Percentiles rank a stretch among this genome's conserved stretches.
These are phyloP conservation scores for Fusarium lateritium DNA, from an alignment of 2,329 filamentous ascomycete species.

Conservation along the genomic window DNA sequence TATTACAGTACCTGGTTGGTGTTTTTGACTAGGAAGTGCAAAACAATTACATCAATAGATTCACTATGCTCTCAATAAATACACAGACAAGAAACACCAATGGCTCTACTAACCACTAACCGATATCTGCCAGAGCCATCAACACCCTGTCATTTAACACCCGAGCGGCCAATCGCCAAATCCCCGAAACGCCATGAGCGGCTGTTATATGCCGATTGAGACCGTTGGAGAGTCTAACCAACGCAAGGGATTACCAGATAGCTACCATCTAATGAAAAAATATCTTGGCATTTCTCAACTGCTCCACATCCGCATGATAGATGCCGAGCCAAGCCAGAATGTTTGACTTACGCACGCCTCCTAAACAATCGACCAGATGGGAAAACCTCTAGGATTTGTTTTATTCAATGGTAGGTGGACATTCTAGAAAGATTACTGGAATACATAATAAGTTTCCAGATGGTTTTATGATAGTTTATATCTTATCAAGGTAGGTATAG, in stretches of 20 bases:
- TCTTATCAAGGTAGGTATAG: no score
- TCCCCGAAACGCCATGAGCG: neutral
- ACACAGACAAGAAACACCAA: no score
- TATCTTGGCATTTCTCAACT: conserved; percentile 23
- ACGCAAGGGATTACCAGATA: conserved; percentile 2
- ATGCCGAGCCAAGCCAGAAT: conserved; percentile 3
- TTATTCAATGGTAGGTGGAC: no score
- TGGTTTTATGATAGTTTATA: no score
- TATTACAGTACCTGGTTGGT: conserved; percentile 14
- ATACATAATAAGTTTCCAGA: no score
- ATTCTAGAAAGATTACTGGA: no score
- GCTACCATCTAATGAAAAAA: neutral
- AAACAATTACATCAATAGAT: conserved; percentile 2
- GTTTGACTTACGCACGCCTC: neutral
- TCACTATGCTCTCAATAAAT: neutral
- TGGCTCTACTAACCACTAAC: neutral
- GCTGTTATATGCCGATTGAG: conserved; percentile 6
- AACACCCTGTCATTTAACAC: neutral
- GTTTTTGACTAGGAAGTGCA: neutral
- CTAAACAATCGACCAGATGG: neutral
- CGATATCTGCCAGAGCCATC: neutral
- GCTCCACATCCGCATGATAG: conserved; percentile 3
- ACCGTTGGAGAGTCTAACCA: conserved; percentile 17
- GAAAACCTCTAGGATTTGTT: no score
- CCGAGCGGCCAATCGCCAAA: neutral